Conservation (phyloP, 371 early-diverging fungal genomes). For the Dichotomocladium elegans region DNA sequence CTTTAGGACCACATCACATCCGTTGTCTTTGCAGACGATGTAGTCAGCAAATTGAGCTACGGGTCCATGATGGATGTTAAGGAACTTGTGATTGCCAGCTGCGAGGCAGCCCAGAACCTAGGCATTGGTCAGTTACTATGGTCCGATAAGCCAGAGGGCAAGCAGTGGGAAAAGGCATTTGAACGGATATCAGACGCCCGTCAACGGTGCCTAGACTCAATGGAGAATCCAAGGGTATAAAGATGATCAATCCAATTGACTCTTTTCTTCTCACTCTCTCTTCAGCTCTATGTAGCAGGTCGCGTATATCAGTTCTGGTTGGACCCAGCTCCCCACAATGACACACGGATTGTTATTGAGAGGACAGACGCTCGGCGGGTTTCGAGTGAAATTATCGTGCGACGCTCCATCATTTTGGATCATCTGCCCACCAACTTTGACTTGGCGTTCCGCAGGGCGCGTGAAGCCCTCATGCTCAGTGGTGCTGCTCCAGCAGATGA, state of each 20-base stretch:
- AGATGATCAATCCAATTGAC: background rate
- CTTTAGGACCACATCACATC: slow-evolving; percentile 40
- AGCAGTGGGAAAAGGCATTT: slow-evolving; percentile 40
- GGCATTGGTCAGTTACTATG: slow-evolving; percentile 32
- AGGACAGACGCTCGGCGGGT: slow-evolving; percentile 30
- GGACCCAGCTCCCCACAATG: slow-evolving; percentile 44
- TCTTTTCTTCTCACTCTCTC: background rate
- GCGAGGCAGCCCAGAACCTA: slow-evolving; percentile 35
- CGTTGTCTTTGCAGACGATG: slow-evolving; percentile 48
- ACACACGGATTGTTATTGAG: slow-evolving; percentile 45
- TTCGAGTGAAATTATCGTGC: slow-evolving; percentile 38
- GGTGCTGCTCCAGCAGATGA: background rate
- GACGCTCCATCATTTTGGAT: slow-evolving; percentile 40
- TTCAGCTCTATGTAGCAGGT: slow-evolving; percentile 45
- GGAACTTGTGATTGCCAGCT: slow-evolving; percentile 40
- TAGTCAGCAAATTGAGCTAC: slow-evolving; percentile 48
- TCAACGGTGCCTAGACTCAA: slow-evolving; percentile 22
- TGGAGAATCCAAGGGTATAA: slow-evolving; percentile 41
- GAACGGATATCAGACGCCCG: slow-evolving; percentile 35
- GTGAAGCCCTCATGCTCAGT: slow-evolving; percentile 37
- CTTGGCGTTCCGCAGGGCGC: slow-evolving; percentile 36
- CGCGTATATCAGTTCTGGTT: slow-evolving; percentile 49
- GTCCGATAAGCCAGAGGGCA: slow-evolving; percentile 25
- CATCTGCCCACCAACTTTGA: slow-evolving; percentile 50
- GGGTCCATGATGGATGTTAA: slow-evolving; percentile 50